phyloP scores from a whole-genome alignment of 1,139 yeast species.

The Hemisphaericaspora subhashii region DNA sequence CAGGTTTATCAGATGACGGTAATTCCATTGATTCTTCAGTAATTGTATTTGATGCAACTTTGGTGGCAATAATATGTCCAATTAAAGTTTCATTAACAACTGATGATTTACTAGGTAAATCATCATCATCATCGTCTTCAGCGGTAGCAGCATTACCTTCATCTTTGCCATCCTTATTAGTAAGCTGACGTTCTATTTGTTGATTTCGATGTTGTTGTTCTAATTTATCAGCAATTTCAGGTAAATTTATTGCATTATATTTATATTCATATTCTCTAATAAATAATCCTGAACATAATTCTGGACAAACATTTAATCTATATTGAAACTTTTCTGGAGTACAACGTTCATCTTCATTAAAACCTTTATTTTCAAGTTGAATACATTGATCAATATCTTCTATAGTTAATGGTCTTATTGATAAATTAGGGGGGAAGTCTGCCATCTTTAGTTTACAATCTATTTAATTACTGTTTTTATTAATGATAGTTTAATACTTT shows the following conservation, averaged over 20 bases:
- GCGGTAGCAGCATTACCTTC: slow-evolving; percentile 22
- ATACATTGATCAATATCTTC: slow-evolving; percentile 65
- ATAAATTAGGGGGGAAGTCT: slow-evolving; percentile 58
- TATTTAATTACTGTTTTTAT: too few relatives aligned
- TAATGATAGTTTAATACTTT: too few relatives aligned
- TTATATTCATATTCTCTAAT: slow-evolving; percentile 60
- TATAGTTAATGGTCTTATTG: slow-evolving; percentile 77
- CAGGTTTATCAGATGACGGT: slow-evolving; percentile 48
- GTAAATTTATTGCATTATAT: slow-evolving; percentile 47
- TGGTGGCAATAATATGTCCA: slow-evolving; percentile 86
- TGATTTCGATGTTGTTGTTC: slow-evolving; percentile 25
- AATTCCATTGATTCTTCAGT: slow-evolving; percentile 68
- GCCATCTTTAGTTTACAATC: slow-evolving; percentile 24
- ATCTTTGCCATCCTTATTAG: slow-evolving; percentile 17
- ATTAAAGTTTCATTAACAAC: slow-evolving; percentile 66
- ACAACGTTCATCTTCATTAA: slow-evolving; percentile 66
- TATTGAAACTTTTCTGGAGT: slow-evolving; percentile 62
- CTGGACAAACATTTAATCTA: slow-evolving; percentile 82
- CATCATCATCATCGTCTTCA: slow-evolving; percentile 34
- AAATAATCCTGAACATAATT: slow-evolving; percentile 84
- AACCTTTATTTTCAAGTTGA: slow-evolving; percentile 67
- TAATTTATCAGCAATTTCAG: slow-evolving; percentile 40
- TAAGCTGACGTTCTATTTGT: slow-evolving; percentile 18
- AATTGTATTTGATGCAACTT: slow-evolving; percentile 52
- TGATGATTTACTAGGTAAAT: slow-evolving; percentile 50